phyloP scores from a whole-genome alignment of 129 eudicot genomes.

The Logfia minima region DNA sequence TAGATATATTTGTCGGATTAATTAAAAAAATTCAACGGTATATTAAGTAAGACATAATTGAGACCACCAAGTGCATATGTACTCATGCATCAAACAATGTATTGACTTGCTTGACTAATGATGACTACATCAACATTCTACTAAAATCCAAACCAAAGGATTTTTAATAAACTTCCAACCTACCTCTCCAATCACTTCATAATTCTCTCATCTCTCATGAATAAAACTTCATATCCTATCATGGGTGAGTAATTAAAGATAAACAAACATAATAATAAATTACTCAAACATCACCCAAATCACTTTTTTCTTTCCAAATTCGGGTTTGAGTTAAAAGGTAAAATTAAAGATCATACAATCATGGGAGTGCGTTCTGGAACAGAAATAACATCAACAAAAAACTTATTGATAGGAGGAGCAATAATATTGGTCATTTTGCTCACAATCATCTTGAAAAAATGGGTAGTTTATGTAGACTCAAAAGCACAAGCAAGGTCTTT shows the following conservation, averaged over 20 bases:
- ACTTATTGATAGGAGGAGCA: conserved; percentile 49
- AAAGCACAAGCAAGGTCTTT: conserved; percentile 32
- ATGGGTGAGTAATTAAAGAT: conserved; percentile 13
- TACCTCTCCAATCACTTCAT: conserved; percentile 24
- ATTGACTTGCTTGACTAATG: conserved; percentile 23
- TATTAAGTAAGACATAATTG: conserved; percentile 26
- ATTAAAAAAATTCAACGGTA: conserved; percentile 26
- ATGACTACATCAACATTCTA: not conserved
- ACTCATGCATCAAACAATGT: conserved; percentile 1
- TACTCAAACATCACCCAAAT: not conserved
- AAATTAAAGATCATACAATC: conserved; percentile 29
- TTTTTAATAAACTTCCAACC: conserved; percentile 32
- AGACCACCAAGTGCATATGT: conserved; percentile 27
- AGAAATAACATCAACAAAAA: conserved; percentile 36
- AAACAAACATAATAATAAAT: not conserved
- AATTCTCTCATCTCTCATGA: conserved; percentile 20
- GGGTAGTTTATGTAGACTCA: conserved; percentile 41
- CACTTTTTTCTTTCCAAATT: not conserved
- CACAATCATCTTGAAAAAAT: conserved; percentile 46
- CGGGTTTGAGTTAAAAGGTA: not conserved
- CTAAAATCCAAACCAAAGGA: conserved; percentile 45
- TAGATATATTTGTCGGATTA: not conserved
- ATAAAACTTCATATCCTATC: conserved; percentile 15
- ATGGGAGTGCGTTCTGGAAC: conserved; percentile 47
- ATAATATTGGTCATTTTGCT: conserved; percentile 48